phyloP scores from a whole-genome alignment of 768 basidiomycete species.

The Suillus occidentalis region DNA sequence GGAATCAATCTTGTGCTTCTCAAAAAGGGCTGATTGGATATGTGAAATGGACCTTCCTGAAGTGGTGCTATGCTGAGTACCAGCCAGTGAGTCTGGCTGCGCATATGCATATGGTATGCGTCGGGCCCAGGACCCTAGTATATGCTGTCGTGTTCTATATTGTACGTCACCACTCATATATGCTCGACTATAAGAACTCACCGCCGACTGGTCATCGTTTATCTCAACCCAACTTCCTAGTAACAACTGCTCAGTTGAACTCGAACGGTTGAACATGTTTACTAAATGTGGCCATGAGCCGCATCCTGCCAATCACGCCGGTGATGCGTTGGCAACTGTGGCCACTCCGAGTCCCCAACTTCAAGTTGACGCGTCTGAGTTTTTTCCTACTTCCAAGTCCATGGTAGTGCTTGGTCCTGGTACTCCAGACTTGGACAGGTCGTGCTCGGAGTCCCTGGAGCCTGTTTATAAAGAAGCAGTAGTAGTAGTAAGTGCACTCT shows the following conservation, averaged over 20 bases:
- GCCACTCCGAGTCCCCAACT: too few relatives aligned
- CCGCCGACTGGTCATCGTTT: background rate
- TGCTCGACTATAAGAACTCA: background rate
- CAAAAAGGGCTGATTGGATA: background rate
- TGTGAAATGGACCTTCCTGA: too few relatives aligned
- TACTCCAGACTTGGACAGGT: too few relatives aligned
- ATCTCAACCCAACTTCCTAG: background rate
- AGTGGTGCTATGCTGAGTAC: background rate
- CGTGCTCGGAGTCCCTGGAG: too few relatives aligned
- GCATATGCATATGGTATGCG: background rate
- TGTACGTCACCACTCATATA: background rate
- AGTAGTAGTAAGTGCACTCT: too few relatives aligned
- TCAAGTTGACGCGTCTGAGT: too few relatives aligned
- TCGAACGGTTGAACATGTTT: too few relatives aligned
- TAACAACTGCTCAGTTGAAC: too few relatives aligned
- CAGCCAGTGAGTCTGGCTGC: background rate
- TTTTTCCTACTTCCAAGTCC: too few relatives aligned
- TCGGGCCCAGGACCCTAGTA: background rate
- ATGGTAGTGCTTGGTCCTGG: too few relatives aligned
- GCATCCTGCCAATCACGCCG: background rate
- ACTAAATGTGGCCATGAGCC: background rate
- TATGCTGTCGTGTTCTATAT: background rate
- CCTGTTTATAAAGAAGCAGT: too few relatives aligned
- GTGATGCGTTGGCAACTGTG: background rate
- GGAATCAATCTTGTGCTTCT: background rate